phyloP scores from a whole-genome alignment of 352 stramenopile species.

The Elongisporangium senticosum region DNA sequence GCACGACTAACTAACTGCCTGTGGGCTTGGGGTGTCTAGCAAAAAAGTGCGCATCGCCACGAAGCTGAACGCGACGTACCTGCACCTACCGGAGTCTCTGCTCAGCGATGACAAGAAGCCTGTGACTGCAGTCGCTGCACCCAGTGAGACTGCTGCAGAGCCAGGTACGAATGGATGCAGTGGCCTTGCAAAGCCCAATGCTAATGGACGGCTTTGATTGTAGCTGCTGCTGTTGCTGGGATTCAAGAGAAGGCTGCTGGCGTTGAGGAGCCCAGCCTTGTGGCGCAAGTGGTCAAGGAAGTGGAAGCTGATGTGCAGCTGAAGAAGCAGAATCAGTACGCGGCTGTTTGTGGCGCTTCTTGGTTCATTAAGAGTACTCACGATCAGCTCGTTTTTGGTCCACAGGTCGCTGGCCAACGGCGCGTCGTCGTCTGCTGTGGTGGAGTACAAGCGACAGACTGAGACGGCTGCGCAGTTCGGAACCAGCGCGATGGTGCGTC shows the following conservation, averaged over 20 bases:
- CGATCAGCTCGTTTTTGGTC: conserved; percentile 1
- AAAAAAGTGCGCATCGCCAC: conserved; percentile 70
- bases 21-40: conserved; percentile 16
- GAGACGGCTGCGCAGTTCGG: conserved; percentile 47
- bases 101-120: conserved; percentile 25
- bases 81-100: conserved; percentile 51
- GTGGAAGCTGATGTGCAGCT: conserved; percentile 28
- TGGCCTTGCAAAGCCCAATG: neutral
- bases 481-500: conserved; percentile 62
- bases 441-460: conserved; percentile 59
- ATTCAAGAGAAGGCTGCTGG: conserved; percentile 8
- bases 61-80: conserved; percentile 54
- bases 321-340: conserved; percentile 51
- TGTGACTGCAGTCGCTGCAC: conserved; percentile 2
- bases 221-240: conserved; percentile 12
- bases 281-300: conserved; percentile 56
- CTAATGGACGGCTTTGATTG: conserved; percentile 6
- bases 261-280: conserved; percentile 23
- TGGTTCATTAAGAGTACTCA: neutral
- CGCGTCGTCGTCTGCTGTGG: conserved; percentile 30
- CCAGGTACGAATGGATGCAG: neutral
- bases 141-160: conserved; percentile 6
- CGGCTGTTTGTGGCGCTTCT: neutral
- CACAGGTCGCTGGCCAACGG: conserved; percentile 18
- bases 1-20: neutral